These are phyloP conservation scores for Candida cerambycidarum DNA, from an alignment of 805 yeast genomes.

Conservation along the genomic window DNA sequence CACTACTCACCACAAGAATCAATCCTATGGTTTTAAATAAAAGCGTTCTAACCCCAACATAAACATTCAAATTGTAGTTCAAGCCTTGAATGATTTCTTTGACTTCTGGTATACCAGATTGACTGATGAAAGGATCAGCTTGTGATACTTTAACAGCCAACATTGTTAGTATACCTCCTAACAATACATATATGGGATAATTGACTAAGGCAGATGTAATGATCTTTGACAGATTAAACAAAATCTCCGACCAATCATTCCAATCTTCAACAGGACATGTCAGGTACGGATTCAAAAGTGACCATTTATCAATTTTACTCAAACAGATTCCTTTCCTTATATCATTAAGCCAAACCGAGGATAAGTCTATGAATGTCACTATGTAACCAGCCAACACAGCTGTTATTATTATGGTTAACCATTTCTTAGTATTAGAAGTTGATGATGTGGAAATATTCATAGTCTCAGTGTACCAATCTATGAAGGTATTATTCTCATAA, in stretches of 20 bases:
- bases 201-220: constrained; percentile 25
- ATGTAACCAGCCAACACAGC: constrained; percentile 49
- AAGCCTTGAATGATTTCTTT: constrained; percentile 68
- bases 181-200: constrained; percentile 34
- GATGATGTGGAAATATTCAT: constrained; percentile 15
- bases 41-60: constrained; percentile 54
- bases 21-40: constrained; percentile 57
- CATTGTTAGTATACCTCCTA: constrained; percentile 25
- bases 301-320: constrained; percentile 36
- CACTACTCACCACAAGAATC: constrained; percentile 67
- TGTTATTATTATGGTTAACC: constrained; percentile 48
- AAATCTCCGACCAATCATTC: constrained; percentile 36
- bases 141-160: constrained; percentile 31
- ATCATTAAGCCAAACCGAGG: constrained; percentile 52
- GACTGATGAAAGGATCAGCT: constrained; percentile 29
- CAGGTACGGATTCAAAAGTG: constrained; percentile 41
- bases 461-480: constrained; percentile 56
- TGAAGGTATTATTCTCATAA: constrained; percentile 43
- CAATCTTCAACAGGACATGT: constrained; percentile 43
- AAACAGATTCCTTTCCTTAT: constrained; percentile 53
- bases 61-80: constrained; percentile 44
- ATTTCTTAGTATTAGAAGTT: constrained; percentile 31
- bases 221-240: constrained; percentile 21
- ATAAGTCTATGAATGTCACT: constrained; percentile 50
- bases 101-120: constrained; percentile 73